These are phyloP conservation scores for Kockovaella imperatae DNA, from an alignment of 768 basidiomycete genomes.

Conservation along the genomic window DNA sequence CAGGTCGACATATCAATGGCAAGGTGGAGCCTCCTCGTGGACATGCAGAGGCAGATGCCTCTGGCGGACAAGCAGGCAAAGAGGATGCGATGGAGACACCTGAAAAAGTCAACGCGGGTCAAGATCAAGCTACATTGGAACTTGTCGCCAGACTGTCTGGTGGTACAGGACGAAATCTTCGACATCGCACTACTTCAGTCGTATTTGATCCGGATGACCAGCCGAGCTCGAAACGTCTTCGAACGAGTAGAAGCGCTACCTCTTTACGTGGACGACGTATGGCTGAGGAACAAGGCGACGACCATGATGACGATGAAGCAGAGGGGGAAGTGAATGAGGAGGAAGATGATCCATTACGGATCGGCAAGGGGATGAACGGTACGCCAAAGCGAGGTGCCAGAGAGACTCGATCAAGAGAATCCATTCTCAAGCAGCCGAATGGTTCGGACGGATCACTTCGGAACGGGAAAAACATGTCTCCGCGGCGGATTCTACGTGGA, in stretches of 20 bases:
- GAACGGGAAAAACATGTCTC: background rate
- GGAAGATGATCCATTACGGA: background rate
- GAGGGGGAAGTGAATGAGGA: slow-evolving; percentile 1
- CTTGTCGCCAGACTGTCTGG: slow-evolving; percentile 22
- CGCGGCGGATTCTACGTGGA: background rate
- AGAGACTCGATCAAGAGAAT: background rate
- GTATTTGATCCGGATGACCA: no score
- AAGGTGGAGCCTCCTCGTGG: no score
- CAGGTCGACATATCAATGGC: background rate
- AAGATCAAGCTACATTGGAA: slow-evolving; percentile 28
- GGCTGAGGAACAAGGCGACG: background rate
- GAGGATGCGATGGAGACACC: slow-evolving; percentile 3
- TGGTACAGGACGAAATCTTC: slow-evolving; percentile 13
- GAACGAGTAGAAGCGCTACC: no score
- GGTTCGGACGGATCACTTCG: no score
- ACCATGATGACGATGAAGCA: slow-evolving; percentile 7
- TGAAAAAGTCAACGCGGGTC: slow-evolving; percentile 5
- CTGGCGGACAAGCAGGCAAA: background rate
- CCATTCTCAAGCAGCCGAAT: no score
- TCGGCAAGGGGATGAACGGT: background rate
- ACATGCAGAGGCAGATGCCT: background rate
- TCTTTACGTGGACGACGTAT: background rate
- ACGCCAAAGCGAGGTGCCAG: background rate
- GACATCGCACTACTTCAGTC: slow-evolving; percentile 4
- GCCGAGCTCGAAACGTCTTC: no score